phyloP scores from a whole-genome alignment of 1,139 yeast genomes.

The Nematodospora anomalae region DNA sequence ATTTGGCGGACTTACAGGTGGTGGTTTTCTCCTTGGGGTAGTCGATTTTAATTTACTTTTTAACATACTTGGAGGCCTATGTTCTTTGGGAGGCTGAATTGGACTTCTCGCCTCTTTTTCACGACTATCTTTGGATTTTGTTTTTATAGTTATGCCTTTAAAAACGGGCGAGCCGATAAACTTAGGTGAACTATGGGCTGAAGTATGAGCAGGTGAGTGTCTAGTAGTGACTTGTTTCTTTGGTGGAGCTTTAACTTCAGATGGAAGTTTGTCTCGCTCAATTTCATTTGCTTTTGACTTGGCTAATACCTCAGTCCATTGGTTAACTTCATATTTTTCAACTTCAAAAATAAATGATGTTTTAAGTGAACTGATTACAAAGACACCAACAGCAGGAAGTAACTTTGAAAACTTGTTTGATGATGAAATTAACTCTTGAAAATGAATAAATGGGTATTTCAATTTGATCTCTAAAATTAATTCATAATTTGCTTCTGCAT shows the following conservation, averaged over 20 bases:
- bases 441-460: conserved; percentile 46
- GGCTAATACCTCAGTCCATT: conserved; percentile 59
- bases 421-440: conserved; percentile 52
- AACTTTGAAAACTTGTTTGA: conserved; percentile 30
- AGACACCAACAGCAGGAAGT: conserved; percentile 45
- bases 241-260: conserved; percentile 2
- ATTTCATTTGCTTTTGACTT: conserved; percentile 47
- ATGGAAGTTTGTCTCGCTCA: conserved; percentile 40
- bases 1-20: conserved; percentile 28
- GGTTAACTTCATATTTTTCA: conserved; percentile 50
- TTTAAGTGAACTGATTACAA: conserved; percentile 51
- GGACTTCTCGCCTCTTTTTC: neutral
- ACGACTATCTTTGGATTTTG: neutral
- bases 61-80: conserved; percentile 9
- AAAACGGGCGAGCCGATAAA: conserved; percentile 27
- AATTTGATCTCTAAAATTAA: conserved; percentile 52
- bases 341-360: conserved; percentile 57
- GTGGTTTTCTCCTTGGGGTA: conserved; percentile 35
- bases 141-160: conserved; percentile 1
- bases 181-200: conserved; percentile 22
- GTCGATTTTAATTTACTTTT: conserved; percentile 10
- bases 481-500: conserved; percentile 31
- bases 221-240: conserved; percentile 4
- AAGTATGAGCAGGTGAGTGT: conserved; percentile 1
- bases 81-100: conserved; percentile 6